Evolutionary conservation across 257 asterid genomes (phyloP).

Genomic region (Solanum medicagineum): DNA sequence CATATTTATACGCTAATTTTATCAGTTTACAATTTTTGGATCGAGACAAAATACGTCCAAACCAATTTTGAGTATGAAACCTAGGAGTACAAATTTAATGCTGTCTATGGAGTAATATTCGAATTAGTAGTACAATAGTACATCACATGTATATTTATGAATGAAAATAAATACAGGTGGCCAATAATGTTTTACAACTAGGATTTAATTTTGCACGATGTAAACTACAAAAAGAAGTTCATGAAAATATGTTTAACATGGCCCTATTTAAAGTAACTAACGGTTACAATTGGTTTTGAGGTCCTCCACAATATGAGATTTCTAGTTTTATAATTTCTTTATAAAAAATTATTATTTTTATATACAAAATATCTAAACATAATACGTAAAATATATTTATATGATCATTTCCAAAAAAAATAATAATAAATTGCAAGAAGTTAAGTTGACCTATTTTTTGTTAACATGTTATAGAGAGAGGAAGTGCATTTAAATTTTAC

Average conservation of each 20-base stretch:
- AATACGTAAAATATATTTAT: not conserved
- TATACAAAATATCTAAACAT: not conserved
- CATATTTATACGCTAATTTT: not conserved
- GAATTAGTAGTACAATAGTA: not conserved
- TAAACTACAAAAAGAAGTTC: not conserved
- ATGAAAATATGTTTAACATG: not conserved
- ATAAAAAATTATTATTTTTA: not conserved
- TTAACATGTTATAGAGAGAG: not conserved
- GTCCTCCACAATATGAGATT: not conserved
- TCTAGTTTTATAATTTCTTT: not conserved
- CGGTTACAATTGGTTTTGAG: not conserved
- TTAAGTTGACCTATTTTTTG: not conserved
- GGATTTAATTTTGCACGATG: not conserved
- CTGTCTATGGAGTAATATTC: not conserved
- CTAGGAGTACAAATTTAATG: not conserved
- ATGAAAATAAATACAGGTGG: not conserved
- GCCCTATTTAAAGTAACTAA: not conserved
- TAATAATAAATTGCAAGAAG: not conserved
- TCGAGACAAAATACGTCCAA: not conserved
- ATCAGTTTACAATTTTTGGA: not conserved
- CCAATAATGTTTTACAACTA: not conserved
- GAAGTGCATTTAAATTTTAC: not conserved
- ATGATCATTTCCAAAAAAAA: not conserved
- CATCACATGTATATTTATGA: not conserved
- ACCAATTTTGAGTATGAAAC: not conserved